Evolutionary conservation across 768 basidiomycete species (phyloP).

Genomic region (Agaricus sinodeliciosus): DNA sequence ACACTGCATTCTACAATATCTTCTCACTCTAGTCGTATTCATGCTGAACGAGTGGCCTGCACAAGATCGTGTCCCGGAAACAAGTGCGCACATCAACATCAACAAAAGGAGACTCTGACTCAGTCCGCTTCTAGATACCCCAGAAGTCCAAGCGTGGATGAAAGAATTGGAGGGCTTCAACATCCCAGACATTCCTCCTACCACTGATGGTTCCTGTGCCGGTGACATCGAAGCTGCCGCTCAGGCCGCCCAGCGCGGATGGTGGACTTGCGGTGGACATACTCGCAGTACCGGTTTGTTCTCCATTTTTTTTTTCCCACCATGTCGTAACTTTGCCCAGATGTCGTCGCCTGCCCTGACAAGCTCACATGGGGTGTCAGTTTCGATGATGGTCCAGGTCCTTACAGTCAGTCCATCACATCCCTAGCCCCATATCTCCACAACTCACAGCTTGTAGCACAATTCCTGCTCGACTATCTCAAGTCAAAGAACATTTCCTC

Average conservation of each 20-base stretch:
- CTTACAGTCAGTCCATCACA: constrained; percentile 54
- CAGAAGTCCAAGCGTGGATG: constrained; percentile 70
- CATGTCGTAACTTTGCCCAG: constrained; percentile 16
- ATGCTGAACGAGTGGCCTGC: constrained; percentile 45
- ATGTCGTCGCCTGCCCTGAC: constrained; percentile 64
- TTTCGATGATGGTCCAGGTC: constrained; percentile 85
- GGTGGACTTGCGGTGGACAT: constrained; percentile 87
- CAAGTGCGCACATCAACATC: constrained; percentile 33
- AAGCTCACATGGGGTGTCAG: constrained; percentile 75
- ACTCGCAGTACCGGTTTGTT: constrained; percentile 41
- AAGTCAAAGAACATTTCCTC: constrained; percentile 53
- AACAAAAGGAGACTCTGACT: not conserved
- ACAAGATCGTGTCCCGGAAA: constrained; percentile 53
- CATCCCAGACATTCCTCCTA: constrained; percentile 62
- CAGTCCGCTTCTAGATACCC: constrained; percentile 31
- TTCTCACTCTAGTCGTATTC: constrained; percentile 24
- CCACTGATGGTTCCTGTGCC: constrained; percentile 62
- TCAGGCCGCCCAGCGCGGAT: constrained; percentile 59
- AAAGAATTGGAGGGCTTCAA: constrained; percentile 62
- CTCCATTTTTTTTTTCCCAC: not conserved
- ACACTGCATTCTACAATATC: too few relatives aligned
- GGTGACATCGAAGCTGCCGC: constrained; percentile 50
- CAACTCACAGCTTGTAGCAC: constrained; percentile 16
- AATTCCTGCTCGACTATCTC: constrained; percentile 71
- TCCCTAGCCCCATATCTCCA: not conserved